A percentile compares a stretch with the other conserved stretches of the same genome.
These are phyloP conservation scores for Xylaria acuta DNA, from an alignment of 495 filamentous ascomycete species.

Conservation along the genomic window DNA sequence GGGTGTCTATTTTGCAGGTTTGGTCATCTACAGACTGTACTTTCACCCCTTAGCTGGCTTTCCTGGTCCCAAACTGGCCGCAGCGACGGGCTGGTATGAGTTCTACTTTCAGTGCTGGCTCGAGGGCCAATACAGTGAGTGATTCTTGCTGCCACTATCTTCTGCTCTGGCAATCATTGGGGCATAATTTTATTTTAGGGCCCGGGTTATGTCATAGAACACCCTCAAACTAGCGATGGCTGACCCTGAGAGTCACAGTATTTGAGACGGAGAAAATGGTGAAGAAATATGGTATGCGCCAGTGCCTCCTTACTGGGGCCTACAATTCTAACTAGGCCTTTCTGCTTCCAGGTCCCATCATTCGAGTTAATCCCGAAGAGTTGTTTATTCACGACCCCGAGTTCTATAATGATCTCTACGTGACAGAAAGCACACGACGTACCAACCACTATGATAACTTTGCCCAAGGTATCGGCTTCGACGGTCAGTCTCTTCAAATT, in stretches of 20 bases:
- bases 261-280: conserved; percentile 50
- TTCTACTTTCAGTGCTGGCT: conserved; percentile 20
- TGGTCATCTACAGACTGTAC: conserved; percentile 53
- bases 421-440: conserved; percentile 25
- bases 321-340: not conserved
- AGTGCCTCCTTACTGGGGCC: not conserved
- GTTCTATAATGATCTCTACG: conserved; percentile 47
- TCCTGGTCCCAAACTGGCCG: conserved; percentile 60
- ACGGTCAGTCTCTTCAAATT: not conserved
- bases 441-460: conserved; percentile 24
- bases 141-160: not conserved
- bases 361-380: conserved; percentile 60
- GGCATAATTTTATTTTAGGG: not conserved
- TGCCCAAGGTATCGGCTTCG: conserved; percentile 15
- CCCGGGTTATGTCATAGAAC: not conserved
- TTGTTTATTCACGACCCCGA: conserved; percentile 55
- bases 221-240: not conserved
- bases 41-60: conserved; percentile 58
- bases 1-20: conserved; percentile 12
- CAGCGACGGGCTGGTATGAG: conserved; percentile 56
- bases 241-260: not conserved
- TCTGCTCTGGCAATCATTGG: not conserved
- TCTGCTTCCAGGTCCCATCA: conserved; percentile 50
- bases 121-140: conserved; percentile 40
- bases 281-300: conserved; percentile 37